Evolutionary conservation across 441 rosid genomes (phyloP), one percentile per base, ranked within the genome.

Genomic region (Manihot esculenta): DNA sequence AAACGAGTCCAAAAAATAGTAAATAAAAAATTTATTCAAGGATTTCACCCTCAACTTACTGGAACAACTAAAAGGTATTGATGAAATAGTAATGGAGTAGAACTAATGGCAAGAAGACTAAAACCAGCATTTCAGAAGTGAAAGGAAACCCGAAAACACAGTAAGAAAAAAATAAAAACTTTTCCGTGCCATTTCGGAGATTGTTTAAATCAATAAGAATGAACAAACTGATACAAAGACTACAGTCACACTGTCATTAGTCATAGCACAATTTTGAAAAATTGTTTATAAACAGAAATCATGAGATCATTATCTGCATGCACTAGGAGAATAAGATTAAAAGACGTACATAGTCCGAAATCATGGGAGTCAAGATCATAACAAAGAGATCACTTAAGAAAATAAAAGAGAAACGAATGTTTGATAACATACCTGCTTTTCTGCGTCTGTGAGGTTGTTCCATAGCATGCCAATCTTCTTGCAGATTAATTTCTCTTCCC

Each of bases 401-500:
- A 54, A 61, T 23, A 10, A 12, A 53, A 44, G 59, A 58, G 61
- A 60, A 23, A 44, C 10, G n/a, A 12, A 2, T 41, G 17, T 51
- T 20, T 12, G 3, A 49, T 18, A 50, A 14, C 7, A 0, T 56
- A 84, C 98, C 89, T 89, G 90, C 76, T 87, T 93, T 84, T 89
- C 98, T 61, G 89, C 82, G 64, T 88, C 96, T 5, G 85, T 72
- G 63, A 89, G 94, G 78, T 80, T 86, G 75, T 85, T 85, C 98
- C 94, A 89, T 56, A 83, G 74, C 70, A 77, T 72, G 54, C 93
- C 93, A 56, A 93, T 88, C 79, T 82, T 87, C 89, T 84, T 88
- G 78, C 86, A 77, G 70, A 89, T 88, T 77, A 71, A 74, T 82
- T 75, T 82, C 75, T 88, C 90, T 72, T 86, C 82, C 59, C 89